These are phyloP conservation scores for Geopyxis carbonaria DNA, from an alignment of 495 filamentous ascomycete genomes.

Conservation along the genomic window DNA sequence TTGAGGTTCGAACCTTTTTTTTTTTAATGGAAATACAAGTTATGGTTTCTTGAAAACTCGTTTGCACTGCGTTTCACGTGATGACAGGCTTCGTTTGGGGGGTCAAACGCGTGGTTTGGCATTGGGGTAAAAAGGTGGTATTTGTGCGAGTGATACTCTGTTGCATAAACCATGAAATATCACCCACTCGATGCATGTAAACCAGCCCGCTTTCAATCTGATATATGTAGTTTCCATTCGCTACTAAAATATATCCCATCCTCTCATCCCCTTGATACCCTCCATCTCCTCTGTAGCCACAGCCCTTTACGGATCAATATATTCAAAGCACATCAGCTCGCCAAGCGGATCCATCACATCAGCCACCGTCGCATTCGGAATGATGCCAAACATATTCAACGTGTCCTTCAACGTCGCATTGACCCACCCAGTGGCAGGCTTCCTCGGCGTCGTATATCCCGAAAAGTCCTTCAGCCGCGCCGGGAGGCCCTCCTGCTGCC, in stretches of 20 bases:
- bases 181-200: too few species aligned
- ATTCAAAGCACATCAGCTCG: conserved; percentile 8
- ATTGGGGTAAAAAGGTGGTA: too few species aligned
- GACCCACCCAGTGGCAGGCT: conserved; percentile 9
- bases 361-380: conserved; percentile 12
- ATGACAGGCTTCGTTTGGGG: too few species aligned
- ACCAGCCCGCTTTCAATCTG: too few species aligned
- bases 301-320: background rate
- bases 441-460: conserved; percentile 12
- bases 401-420: conserved; percentile 12
- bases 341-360: conserved; percentile 23
- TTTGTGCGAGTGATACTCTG: too few species aligned
- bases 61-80: too few species aligned
- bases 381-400: conserved; percentile 18
- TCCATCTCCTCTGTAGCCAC: background rate
- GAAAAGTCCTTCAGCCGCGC: conserved; percentile 11
- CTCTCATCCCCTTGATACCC: background rate
- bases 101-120: too few species aligned
- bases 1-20: background rate
- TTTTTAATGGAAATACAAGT: background rate
- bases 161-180: too few species aligned
- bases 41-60: background rate
- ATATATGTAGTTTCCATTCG: too few species aligned
- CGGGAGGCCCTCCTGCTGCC: conserved; percentile 28
- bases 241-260: too few species aligned